Conservation (phyloP, 2,329 filamentous ascomycete species). For the Alternaria sp. region DNA sequence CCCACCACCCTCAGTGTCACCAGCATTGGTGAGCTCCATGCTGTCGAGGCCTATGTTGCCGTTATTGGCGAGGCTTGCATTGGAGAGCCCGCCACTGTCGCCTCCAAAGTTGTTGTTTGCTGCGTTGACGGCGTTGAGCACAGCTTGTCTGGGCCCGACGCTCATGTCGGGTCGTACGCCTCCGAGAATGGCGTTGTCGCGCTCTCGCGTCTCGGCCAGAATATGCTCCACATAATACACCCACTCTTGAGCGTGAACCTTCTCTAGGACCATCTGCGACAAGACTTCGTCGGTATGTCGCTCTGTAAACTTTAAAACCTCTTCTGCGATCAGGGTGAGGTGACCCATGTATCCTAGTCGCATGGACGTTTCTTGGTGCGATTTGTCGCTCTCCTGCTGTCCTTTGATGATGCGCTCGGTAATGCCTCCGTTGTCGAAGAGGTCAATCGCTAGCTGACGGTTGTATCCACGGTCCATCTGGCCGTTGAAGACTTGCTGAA, state of each 20-base stretch:
- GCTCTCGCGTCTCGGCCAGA: slow-evolving; percentile 88
- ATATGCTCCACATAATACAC: slow-evolving; percentile 93
- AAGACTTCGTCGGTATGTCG: slow-evolving; percentile 87
- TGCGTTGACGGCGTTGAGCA: slow-evolving; percentile 65
- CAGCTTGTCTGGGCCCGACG: slow-evolving; percentile 76
- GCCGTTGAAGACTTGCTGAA: slow-evolving; percentile 98
- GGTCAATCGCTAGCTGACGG: slow-evolving; percentile 83
- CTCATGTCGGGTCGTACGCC: slow-evolving; percentile 92
- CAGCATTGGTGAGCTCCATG: slow-evolving; percentile 69
- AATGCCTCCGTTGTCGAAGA: slow-evolving; percentile 89
- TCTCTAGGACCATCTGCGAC: slow-evolving; percentile 82
- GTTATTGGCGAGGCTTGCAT: slow-evolving; percentile 78
- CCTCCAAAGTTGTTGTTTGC: slow-evolving; percentile 63
- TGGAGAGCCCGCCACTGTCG: slow-evolving; percentile 63
- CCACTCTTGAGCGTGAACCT: slow-evolving; percentile 89
- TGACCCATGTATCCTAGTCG: slow-evolving; percentile 98
- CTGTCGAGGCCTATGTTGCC: slow-evolving; percentile 60
- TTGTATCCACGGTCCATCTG: slow-evolving; percentile 97
- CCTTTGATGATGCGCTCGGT: slow-evolving; percentile 92
- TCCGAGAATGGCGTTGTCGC: slow-evolving; percentile 97
- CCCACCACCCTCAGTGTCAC: slow-evolving; percentile 73
- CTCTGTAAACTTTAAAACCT: slow-evolving; percentile 98
- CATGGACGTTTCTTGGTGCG: slow-evolving; percentile 82
- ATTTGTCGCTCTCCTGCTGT: slow-evolving; percentile 84
- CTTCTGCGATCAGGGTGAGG: slow-evolving; percentile 93